Percentiles rank a stretch among this genome's conserved stretches.
Conservation (phyloP, 306 rosid genomes). For the Trichosanthes truncata region DNA sequence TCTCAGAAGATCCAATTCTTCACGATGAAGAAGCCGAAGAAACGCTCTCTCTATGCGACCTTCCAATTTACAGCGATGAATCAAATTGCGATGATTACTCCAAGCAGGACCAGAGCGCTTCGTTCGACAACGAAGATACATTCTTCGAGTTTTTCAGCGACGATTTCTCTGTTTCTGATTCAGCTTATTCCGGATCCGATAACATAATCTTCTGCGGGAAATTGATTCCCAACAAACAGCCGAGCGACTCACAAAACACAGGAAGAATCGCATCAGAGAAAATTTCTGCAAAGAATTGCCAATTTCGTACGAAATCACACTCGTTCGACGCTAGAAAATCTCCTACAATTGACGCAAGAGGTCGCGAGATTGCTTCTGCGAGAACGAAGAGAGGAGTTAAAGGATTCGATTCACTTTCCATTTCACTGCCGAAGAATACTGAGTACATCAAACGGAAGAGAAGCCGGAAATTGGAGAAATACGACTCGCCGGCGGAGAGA, state of each 20-base stretch:
- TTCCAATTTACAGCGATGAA: conserved; percentile 42
- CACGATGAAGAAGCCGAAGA: not conserved
- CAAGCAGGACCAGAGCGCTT: conserved; percentile 18
- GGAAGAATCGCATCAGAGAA: not conserved
- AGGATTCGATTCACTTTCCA: not conserved
- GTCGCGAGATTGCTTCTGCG: not conserved
- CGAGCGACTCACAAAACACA: not conserved
- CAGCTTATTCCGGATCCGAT: conserved; percentile 17
- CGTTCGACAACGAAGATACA: conserved; percentile 11
- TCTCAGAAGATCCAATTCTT: not conserved
- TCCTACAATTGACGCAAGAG: not conserved
- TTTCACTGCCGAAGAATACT: not conserved
- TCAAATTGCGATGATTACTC: conserved; percentile 31
- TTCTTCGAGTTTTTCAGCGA: conserved; percentile 70
- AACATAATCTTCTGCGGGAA: conserved; percentile 77
- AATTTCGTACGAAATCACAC: conserved; percentile 13
- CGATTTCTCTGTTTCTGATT: conserved; percentile 26
- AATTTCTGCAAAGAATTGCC: not conserved
- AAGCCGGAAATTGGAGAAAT: not conserved
- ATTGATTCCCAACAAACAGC: conserved; percentile 45
- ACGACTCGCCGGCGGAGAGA: conserved; percentile 6
- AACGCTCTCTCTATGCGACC: conserved; percentile 31
- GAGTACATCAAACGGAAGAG: not conserved
- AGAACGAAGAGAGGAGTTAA: not conserved
- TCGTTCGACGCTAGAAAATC: not conserved